These are phyloP conservation scores for Claviceps purpurea DNA, from an alignment of 2,329 filamentous ascomycete species.

Conservation along the genomic window DNA sequence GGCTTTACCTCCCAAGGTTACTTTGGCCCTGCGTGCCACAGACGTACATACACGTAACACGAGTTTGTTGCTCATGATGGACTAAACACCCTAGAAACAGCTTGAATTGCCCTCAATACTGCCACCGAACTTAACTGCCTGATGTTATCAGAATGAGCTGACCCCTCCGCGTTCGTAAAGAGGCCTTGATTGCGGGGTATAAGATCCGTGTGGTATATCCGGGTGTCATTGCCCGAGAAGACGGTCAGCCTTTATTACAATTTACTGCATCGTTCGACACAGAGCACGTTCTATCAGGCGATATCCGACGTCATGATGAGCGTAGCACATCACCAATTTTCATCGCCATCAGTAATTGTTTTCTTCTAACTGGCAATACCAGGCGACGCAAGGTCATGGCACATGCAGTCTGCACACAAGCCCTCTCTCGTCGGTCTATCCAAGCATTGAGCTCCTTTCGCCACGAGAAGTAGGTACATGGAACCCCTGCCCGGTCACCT, in stretches of 20 bases:
- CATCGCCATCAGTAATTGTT: background rate
- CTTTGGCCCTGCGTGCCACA: too few relatives aligned
- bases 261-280: background rate
- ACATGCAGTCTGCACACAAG: background rate
- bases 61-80: constrained; percentile 14
- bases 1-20: too few relatives aligned
- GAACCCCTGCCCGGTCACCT: too few relatives aligned
- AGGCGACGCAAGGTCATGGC: background rate
- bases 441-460: background rate
- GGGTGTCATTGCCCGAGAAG: background rate
- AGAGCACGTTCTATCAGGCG: background rate
- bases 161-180: background rate
- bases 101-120: background rate
- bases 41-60: too few relatives aligned
- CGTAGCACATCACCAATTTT: background rate
- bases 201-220: background rate
- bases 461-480: background rate
- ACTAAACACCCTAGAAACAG: too few relatives aligned
- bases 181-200: background rate
- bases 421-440: background rate
- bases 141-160: background rate
- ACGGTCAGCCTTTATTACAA: background rate
- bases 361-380: background rate
- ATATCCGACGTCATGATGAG: background rate
- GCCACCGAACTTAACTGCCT: background rate